These are phyloP conservation scores for Simplicillium aogashimaense DNA, from an alignment of 2,329 filamentous ascomycete genomes.

Conservation along the genomic window DNA sequence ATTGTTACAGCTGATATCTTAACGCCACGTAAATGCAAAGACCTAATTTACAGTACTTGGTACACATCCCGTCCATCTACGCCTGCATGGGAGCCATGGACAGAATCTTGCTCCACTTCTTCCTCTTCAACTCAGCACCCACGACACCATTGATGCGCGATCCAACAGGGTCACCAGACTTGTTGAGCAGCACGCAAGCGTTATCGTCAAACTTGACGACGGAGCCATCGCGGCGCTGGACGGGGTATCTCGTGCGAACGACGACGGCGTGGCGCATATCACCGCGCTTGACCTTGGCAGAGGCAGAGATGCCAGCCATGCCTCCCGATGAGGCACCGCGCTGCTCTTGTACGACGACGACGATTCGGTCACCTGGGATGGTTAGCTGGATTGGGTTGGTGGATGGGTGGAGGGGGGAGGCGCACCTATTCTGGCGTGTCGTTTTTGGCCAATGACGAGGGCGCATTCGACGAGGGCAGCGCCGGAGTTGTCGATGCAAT, in stretches of 20 bases:
- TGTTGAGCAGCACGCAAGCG: constrained; percentile 94
- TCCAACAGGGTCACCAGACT: constrained; percentile 90
- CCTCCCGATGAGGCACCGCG: constrained; percentile 65
- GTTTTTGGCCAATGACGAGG: constrained; percentile 84
- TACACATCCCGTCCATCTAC: constrained; percentile 20
- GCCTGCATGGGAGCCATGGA: constrained; percentile 74
- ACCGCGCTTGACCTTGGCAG: constrained; percentile 89
- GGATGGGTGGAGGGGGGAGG: constrained; percentile 1
- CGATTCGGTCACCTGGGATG: constrained; percentile 76
- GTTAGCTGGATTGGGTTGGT: constrained; percentile 1
- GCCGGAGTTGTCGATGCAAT: constrained; percentile 99
- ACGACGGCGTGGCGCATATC: constrained; percentile 95
- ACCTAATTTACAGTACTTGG: constrained; percentile 16
- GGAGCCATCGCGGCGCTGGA: constrained; percentile 78
- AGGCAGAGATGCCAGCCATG: constrained; percentile 60
- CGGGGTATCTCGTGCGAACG: constrained; percentile 82
- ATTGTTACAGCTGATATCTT: constrained; percentile 14
- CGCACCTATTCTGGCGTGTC: constrained; percentile 79
- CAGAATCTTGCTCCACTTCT: constrained; percentile 97
- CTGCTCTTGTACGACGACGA: constrained; percentile 96
- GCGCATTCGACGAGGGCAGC: constrained; percentile 95
- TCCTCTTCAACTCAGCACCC: constrained; percentile 77
- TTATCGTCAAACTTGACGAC: constrained; percentile 95
- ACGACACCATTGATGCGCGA: constrained; percentile 88
- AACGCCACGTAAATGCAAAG: constrained; percentile 24